A percentile compares a stretch with the other conserved stretches of the same genome.
Conservation (phyloP, 345 rosid species). For the Raphanus raphanistrum region DNA sequence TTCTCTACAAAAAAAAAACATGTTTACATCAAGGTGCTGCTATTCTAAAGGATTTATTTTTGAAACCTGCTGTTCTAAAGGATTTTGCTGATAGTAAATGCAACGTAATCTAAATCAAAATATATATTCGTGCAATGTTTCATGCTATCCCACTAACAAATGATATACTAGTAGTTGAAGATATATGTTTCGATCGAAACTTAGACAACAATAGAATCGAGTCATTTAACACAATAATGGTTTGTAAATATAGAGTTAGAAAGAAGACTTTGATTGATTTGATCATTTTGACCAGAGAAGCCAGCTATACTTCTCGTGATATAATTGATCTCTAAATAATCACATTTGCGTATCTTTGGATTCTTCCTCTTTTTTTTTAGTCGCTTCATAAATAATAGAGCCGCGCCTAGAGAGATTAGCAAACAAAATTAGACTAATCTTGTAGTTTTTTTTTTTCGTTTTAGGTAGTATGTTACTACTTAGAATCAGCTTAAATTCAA, state of each 20-base stretch:
- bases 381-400: conserved; percentile 11
- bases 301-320: conserved; percentile 18
- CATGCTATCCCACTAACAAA: not conserved
- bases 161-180: not conserved
- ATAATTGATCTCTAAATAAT: conserved; percentile 3
- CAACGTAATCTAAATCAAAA: no score
- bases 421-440: not conserved
- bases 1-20: no score
- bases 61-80: no score
- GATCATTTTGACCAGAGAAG: not conserved
- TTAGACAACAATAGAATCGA: not conserved
- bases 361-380: not conserved
- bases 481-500: not conserved
- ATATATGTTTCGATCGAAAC: not conserved
- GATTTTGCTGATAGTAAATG: no score
- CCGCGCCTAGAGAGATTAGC: conserved; percentile 8
- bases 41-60: no score
- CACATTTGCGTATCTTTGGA: conserved; percentile 21
- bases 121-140: not conserved
- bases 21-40: no score
- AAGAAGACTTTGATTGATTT: not conserved
- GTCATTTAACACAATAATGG: not conserved
- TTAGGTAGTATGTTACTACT: not conserved
- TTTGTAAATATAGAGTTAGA: not conserved
- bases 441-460: no score